Evolutionary conservation across 495 filamentous ascomycete genomes (phyloP), one percentile per base, ranked within the genome.

Genomic region (Hypoxylon intermedium): DNA sequence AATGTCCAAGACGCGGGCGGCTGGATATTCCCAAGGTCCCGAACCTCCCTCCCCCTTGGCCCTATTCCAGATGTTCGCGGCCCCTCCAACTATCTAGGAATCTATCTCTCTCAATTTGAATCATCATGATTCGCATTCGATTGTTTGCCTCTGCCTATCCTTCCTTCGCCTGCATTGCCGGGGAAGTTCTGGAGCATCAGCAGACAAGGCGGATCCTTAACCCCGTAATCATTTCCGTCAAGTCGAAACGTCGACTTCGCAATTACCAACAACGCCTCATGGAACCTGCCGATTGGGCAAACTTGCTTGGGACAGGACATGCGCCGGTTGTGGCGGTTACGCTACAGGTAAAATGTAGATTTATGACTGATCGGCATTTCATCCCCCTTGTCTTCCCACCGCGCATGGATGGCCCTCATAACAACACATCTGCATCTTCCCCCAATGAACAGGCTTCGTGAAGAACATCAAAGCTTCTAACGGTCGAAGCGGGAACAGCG

Each of bases 401-500:
- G 31, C 46, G 30, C 33, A 53, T 58, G 53, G 60, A 53, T 53
- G 34, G 38, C 43, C 43, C 43, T 60, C 46, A 40, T 13, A 61
- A 36, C 24, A 40, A 49, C 24, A 11, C 16, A 48, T 47, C 41
- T 41, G 33, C 42, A 26, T 36, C 18, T 43, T 47, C 28, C 26
- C 6, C 53, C 23, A 63, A 49, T 58, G 33, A 51, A 33, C 55
- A 45, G 36, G 26, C 53, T 45, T 61, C 38, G 56, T 59, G 56
- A 60, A 54, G 63, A 42, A 49, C 64, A 49, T 31, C 52, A 43
- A 58, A 61, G 55, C 54, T 48, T 53, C 51, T 18, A 62, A 62
- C 65, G 62, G 59, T 63, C 55, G 52, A 62, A 59, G n/a, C 42
- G 55, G 62, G 55, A 62, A 51, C 57, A 54, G 51, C 57, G 52